Percentiles rank a stretch among this genome's conserved stretches.
phyloP scores from a whole-genome alignment of 116 monocot genomes.

The Iris pallida region DNA sequence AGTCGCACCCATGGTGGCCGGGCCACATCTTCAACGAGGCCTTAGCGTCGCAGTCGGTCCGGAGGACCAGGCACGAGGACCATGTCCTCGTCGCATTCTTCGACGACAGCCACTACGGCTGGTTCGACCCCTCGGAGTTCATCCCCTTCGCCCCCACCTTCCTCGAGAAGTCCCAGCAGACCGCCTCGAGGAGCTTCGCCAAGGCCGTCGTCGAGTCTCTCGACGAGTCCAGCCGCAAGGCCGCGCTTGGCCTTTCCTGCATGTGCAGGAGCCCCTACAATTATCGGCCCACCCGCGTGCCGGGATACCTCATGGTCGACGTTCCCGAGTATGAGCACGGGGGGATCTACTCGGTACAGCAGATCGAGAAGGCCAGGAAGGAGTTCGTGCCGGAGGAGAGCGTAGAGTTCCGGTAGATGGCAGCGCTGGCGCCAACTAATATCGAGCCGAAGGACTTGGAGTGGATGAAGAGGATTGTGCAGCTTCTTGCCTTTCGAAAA shows the following conservation, averaged over 20 bases:
- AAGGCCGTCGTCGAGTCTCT: conserved; percentile 77
- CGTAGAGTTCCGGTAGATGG: conserved; percentile 25
- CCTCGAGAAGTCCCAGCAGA: conserved; percentile 57
- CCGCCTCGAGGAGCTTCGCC: conserved; percentile 33
- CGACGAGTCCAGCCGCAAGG: conserved; percentile 57
- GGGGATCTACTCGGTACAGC: conserved; percentile 46
- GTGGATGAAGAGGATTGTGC: conserved; percentile 25
- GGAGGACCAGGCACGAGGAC: conserved; percentile 41
- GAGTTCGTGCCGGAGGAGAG: conserved; percentile 28
- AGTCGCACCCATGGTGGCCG: conserved; percentile 94
- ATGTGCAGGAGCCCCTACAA: conserved; percentile 41
- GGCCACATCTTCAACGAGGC: conserved; percentile 79
- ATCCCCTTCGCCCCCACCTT: conserved; percentile 61
- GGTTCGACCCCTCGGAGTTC: conserved; percentile 82
- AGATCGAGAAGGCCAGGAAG: conserved; percentile 51
- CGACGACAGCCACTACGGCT: conserved; percentile 89
- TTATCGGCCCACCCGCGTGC: conserved; percentile 30
- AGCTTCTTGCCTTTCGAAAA: conserved; percentile 42
- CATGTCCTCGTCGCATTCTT: conserved; percentile 83
- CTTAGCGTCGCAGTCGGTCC: conserved; percentile 50
- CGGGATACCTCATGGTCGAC: conserved; percentile 51
- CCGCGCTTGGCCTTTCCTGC: conserved; percentile 64
- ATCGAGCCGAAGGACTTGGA: conserved; percentile 7
- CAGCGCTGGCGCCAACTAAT: conserved; percentile 23
- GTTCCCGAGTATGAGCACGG: conserved; percentile 55